Evolutionary conservation across 2,329 filamentous ascomycete species (phyloP), one percentile per base, ranked within the genome.

Genomic region (Neonectria neomacrospora): DNA sequence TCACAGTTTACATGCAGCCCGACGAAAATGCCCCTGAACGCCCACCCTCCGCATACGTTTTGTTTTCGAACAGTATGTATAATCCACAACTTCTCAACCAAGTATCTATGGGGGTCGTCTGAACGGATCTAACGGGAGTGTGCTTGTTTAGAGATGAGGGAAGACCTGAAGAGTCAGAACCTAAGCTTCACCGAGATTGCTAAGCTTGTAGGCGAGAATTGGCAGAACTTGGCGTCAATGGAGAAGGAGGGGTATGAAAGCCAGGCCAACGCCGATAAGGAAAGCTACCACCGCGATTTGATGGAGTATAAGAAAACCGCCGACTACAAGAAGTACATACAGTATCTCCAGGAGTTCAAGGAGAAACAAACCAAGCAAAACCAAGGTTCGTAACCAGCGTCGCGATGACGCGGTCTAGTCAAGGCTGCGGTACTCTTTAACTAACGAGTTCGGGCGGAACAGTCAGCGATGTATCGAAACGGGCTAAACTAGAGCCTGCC

Each of bases 101-200:
- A 18, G 16, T 10, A 2, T 20, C 41, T 4, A 10, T 11, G 8
- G 16, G 4, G 30, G 6, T 48, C 14, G 28, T 37, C 18, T 11
- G 16, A 30, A 6, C 16, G 39, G 53, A 14, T 61, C 64, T 62
- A 66, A 52, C 20, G 18, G 34, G 2, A 47, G 18, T 10, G 5
- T 30, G 18, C 18, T 23, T 18, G 8, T 41, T 12, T 67, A 92
- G 90, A 91, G 78, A 91, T 93, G 78, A 87, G 92, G 71, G 92
- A 95, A 71, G 88, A 91, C 22, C 79, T 95, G 23, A 93, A 92
- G 74, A 91, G 89, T 3, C 88, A 91, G 62, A 91, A 91, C 51
- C 79, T 95, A 5, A 91, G 90, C 1, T 96, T 96, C 71, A 94
- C 91, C 1, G 91, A 94, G 72, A 94, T 95, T 66, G 92, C 92